Conservation (phyloP, 805 yeast species). For the Lachancea sp. region DNA sequence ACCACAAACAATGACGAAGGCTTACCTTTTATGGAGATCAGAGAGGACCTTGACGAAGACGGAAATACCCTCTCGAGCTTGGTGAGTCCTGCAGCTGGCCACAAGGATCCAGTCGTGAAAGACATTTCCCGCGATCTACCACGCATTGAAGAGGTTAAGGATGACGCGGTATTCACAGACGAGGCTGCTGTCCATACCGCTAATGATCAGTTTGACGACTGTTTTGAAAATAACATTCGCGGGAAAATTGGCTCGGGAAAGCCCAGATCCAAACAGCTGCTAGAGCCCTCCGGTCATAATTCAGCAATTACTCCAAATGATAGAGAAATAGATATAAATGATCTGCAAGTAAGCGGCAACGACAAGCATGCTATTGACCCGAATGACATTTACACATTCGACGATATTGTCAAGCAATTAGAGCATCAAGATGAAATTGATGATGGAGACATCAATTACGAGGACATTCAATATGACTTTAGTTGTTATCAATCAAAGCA, state of each 20-base stretch:
- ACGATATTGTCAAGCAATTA: slow-evolving; percentile 28
- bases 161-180: background rate
- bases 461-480: slow-evolving; percentile 22
- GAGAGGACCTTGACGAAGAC: slow-evolving; percentile 80
- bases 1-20: slow-evolving; percentile 37
- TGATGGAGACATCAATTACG: slow-evolving; percentile 19
- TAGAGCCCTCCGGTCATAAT: too few species aligned
- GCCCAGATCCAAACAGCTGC: too few species aligned
- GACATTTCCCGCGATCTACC: background rate
- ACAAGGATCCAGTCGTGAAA: background rate
- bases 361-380: slow-evolving; percentile 16
- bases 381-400: slow-evolving; percentile 30
- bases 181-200: background rate
- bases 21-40: slow-evolving; percentile 71
- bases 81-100: slow-evolving; percentile 4
- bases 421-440: slow-evolving; percentile 28
- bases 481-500: slow-evolving; percentile 13
- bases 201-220: background rate
- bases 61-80: slow-evolving; percentile 47
- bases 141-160: slow-evolving; percentile 3
- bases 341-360: slow-evolving; percentile 8
- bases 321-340: slow-evolving; percentile 12
- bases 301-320: too few species aligned
- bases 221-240: background rate
- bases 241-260: too few species aligned